Evolutionary conservation across 2,329 filamentous ascomycete species (phyloP).

Genomic region (Emericellopsis atlantica): DNA sequence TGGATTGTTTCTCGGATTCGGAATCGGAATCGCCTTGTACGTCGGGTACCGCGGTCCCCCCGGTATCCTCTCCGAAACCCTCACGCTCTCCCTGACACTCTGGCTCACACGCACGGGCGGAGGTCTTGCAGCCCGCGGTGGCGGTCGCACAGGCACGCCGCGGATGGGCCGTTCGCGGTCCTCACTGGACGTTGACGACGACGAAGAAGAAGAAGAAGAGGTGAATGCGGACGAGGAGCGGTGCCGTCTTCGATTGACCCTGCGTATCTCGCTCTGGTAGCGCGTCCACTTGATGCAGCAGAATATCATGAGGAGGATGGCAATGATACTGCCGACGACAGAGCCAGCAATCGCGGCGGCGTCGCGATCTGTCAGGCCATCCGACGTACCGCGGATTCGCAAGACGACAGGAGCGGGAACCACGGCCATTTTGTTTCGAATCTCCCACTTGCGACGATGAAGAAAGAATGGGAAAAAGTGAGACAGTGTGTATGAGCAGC

Average conservation of each 20-base stretch:
- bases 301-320: constrained; percentile 18
- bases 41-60: constrained; percentile 19
- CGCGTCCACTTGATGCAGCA: constrained; percentile 11
- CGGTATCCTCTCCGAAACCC: constrained; percentile 15
- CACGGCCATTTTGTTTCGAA: no score
- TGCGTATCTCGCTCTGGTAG: constrained; percentile 6
- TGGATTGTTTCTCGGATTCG: constrained; percentile 13
- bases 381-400: no score
- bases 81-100: background rate
- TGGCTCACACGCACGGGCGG: constrained; percentile 6
- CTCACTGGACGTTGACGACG: background rate
- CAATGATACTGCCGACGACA: constrained; percentile 21
- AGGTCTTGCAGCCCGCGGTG: constrained; percentile 1
- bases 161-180: background rate
- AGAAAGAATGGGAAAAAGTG: no score
- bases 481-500: no score
- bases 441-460: no score
- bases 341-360: constrained; percentile 28
- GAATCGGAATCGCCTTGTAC: constrained; percentile 18
- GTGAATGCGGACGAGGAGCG: background rate
- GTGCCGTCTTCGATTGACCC: background rate
- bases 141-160: background rate
- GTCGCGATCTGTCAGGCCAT: constrained; percentile 18
- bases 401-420: no score
- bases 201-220: background rate